Percentiles rank a stretch among this genome's conserved stretches.
Evolutionary conservation across 2,329 filamentous ascomycete genomes (phyloP).

Genomic region (Talaromyces sp.): DNA sequence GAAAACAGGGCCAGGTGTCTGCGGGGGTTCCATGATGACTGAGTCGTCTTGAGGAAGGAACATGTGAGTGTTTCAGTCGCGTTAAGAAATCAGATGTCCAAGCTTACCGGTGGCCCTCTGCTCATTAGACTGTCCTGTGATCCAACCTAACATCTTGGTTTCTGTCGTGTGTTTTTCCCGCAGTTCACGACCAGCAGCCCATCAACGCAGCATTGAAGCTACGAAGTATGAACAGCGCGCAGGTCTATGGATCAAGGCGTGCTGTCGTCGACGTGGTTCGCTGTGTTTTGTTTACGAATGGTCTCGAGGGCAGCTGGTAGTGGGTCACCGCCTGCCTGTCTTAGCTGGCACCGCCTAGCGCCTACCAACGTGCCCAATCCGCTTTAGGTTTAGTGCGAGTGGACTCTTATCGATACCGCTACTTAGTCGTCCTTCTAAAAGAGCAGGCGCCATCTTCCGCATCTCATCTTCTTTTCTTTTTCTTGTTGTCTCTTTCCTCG

Average conservation of each 20-base stretch:
- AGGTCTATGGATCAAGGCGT: slow-evolving; percentile 12
- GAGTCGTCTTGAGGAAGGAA: slow-evolving; percentile 37
- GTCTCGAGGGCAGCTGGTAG: not conserved
- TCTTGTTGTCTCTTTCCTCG: slow-evolving; percentile 2
- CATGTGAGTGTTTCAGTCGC: slow-evolving; percentile 11
- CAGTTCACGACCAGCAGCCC: not conserved
- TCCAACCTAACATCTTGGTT: slow-evolving; percentile 35
- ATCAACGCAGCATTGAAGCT: slow-evolving; percentile 22
- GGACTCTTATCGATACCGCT: slow-evolving; percentile 21
- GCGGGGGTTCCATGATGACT: slow-evolving; percentile 57
- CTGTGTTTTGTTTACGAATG: slow-evolving; percentile 36
- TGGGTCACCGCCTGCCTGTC: slow-evolving; percentile 18
- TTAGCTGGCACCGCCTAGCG: slow-evolving; percentile 8
- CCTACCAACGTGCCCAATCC: slow-evolving; percentile 6
- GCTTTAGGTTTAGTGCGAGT: not conserved
- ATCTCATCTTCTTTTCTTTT: not conserved
- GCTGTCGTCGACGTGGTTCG: slow-evolving; percentile 27
- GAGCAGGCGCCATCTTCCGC: not conserved
- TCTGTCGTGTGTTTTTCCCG: not conserved
- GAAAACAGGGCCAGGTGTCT: slow-evolving; percentile 65
- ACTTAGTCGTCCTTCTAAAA: slow-evolving; percentile 8
- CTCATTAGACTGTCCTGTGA: slow-evolving; percentile 31
- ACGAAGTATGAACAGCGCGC: not conserved
- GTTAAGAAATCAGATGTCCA: slow-evolving; percentile 11
- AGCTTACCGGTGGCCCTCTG: slow-evolving; percentile 29